A percentile compares a stretch with the other conserved stretches of the same genome.
phyloP scores from a whole-genome alignment of 1,284 basidiomycete species.

The Malassezia slooffiae region DNA sequence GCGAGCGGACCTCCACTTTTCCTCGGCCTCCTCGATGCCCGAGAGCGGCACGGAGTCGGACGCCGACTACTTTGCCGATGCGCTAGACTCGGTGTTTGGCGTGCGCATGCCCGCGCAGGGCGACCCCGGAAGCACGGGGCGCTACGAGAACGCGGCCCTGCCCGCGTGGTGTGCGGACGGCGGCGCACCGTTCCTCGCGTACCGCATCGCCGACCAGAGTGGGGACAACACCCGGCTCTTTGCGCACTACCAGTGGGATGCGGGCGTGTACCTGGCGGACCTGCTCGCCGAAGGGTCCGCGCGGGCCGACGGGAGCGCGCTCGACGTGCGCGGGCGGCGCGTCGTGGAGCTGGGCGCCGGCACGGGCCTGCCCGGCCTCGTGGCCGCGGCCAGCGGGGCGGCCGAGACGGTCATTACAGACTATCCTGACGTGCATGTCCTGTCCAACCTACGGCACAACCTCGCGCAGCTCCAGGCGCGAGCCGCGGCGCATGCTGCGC shows the following conservation, averaged over 20 bases:
- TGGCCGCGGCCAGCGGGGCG: slow-evolving; percentile 23
- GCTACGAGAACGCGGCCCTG: slow-evolving; percentile 21
- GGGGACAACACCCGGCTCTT: slow-evolving; percentile 32
- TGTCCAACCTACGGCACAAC: slow-evolving; percentile 3
- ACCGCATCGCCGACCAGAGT: slow-evolving; percentile 25
- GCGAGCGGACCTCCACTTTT: no score
- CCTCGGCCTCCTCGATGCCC: no score
- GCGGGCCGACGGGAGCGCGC: not conserved
- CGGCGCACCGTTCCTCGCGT: slow-evolving; percentile 9
- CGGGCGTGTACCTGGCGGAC: slow-evolving; percentile 31
- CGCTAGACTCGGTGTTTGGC: slow-evolving; percentile 33
- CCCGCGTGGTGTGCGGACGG: slow-evolving; percentile 14
- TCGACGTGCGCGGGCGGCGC: slow-evolving; percentile 19
- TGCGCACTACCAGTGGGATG: slow-evolving; percentile 44
- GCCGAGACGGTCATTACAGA: slow-evolving; percentile 12
- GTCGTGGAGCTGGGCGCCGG: slow-evolving; percentile 38
- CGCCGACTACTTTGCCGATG: slow-evolving; percentile 34
- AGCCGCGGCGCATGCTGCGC: not conserved
- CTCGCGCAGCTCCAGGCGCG: slow-evolving; percentile 2
- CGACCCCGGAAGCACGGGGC: slow-evolving; percentile 26
- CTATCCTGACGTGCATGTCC: slow-evolving; percentile 16
- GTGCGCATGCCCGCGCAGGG: slow-evolving; percentile 35
- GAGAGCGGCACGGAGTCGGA: no score
- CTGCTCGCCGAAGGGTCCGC: slow-evolving; percentile 19
- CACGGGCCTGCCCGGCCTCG: slow-evolving; percentile 30